A percentile compares a stretch with the other conserved stretches of the same genome.
Evolutionary conservation across 768 basidiomycete species (phyloP).

Genomic region (Pleurotus eryngii): DNA sequence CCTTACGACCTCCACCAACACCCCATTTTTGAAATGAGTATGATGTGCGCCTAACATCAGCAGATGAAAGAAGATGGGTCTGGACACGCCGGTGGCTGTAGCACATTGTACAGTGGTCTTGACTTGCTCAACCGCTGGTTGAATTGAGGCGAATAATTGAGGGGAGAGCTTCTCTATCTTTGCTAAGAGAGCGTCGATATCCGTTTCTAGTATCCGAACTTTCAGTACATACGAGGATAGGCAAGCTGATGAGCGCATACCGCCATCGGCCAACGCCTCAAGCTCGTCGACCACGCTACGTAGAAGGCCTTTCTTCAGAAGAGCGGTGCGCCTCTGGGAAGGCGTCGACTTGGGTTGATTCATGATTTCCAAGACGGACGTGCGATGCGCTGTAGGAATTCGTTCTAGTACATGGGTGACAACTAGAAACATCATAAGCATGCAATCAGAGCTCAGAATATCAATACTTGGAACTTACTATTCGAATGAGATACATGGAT

Average conservation of each 20-base stretch:
- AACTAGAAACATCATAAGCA: conserved; percentile 39
- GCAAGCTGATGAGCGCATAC: conserved; percentile 29
- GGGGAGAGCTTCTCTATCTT: conserved; percentile 63
- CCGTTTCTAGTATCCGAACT: conserved; percentile 43
- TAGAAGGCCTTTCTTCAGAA: conserved; percentile 68
- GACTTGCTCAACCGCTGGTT: conserved; percentile 56
- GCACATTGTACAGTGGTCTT: conserved; percentile 61
- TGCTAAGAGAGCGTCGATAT: conserved; percentile 53
- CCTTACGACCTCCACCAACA: conserved; percentile 72
- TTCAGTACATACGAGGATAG: not conserved
- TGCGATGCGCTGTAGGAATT: conserved; percentile 54
- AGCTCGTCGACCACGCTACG: conserved; percentile 71
- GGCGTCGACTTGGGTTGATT: conserved; percentile 60
- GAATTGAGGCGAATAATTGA: conserved; percentile 43
- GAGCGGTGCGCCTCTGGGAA: conserved; percentile 64
- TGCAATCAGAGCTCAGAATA: not conserved
- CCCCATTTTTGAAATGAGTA: conserved; percentile 65
- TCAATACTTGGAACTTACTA: conserved; percentile 41
- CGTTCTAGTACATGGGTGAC: conserved; percentile 61
- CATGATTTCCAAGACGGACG: conserved; percentile 61
- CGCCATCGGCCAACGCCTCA: conserved; percentile 62
- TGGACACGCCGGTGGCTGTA: conserved; percentile 54
- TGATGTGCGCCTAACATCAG: conserved; percentile 70
- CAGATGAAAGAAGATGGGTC: conserved; percentile 67
- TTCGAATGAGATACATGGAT: conserved; percentile 77